Evolutionary conservation across 306 rosid genomes (phyloP), one percentile per base, ranked within the genome.

Genomic region (Trifolium subterraneum): DNA sequence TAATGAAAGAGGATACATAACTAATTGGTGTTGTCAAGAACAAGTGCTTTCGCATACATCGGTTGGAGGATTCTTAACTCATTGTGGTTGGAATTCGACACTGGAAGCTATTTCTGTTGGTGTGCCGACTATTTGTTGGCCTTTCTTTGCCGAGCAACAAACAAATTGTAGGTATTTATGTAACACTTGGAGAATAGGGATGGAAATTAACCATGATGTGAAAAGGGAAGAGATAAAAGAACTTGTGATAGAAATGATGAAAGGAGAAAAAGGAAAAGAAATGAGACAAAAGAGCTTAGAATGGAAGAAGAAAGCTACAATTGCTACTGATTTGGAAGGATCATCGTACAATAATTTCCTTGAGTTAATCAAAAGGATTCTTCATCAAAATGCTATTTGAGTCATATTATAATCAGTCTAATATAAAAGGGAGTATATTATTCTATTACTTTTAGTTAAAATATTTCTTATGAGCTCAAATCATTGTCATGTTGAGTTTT

Each of bases 51-150:
- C 10, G 16, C 70, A 73, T 33, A 35, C 38, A 18, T 73, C 70
- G 0, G 1, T 29, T 47, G 78, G 50, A 6, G 70, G 10, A 3
- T 62, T 73, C 5, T 16, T 61, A 31, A 73, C 70, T 13, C 78
- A 73, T 18, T 73, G 77, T 29, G 77, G 77, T 0, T 73, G 69
- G 77, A 73, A 73, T 73, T 73, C 77, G 1, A 60, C 60, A 11
- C 11, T 73, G 6, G 77, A 59, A 60, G 10, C 69, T 29, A 16
- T 73, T 7, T 73, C 20, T 27, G 10, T 4, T 0, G 68, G 69
- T 12, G 69, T 73, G 47, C 77, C 77, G 27, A 73, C 65, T n/a
- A 60, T 73, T 42, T 42, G 77, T 73, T 73, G 77, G 77, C 77
- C 77, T 42, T 73, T 73, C 60, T 60, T 73, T 73, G 31, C 60